Evolutionary conservation across 108 stramenopile species (phyloP).

Genomic region (Skeletonema grethae): DNA sequence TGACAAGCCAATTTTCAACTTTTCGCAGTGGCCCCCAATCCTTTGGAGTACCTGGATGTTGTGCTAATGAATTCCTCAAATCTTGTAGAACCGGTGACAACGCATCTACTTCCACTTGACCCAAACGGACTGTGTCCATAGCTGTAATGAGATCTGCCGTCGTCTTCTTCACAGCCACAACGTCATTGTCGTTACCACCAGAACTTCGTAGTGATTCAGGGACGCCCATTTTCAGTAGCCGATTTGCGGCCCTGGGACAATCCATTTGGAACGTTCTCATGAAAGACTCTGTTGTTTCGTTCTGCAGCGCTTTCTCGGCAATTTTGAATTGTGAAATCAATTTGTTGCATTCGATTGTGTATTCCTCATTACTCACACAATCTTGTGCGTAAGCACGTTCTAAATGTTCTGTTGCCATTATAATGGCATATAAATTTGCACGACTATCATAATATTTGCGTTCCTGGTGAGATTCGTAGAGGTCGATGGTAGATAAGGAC

Average conservation of each 20-base stretch:
- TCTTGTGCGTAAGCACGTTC: constrained; percentile 95
- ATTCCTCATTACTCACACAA: constrained; percentile 83
- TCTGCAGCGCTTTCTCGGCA: constrained; percentile 78
- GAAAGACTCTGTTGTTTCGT: constrained; percentile 63
- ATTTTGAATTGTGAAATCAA: constrained; percentile 95
- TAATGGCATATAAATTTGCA: constrained; percentile 94
- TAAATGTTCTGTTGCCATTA: constrained; percentile 94
- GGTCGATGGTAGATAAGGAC: constrained; percentile 50
- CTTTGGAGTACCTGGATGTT: constrained; percentile 83
- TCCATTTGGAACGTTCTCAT: constrained; percentile 94
- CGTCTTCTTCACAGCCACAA: constrained; percentile 87
- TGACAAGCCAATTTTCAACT: constrained; percentile 90
- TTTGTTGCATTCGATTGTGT: constrained; percentile 90
- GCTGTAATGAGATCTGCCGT: constrained; percentile 96
- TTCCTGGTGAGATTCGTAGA: constrained; percentile 70
- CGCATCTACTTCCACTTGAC: constrained; percentile 95
- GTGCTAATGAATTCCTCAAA: constrained; percentile 83
- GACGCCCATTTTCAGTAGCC: constrained; percentile 88
- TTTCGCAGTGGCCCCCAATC: constrained; percentile 90
- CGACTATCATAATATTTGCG: constrained; percentile 82
- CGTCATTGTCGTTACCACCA: constrained; percentile 54
- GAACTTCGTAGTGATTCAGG: constrained; percentile 86
- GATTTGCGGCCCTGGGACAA: constrained; percentile 92
- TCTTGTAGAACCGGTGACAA: constrained; percentile 94
- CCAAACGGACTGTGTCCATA: constrained; percentile 97